Percentiles rank a stretch among this genome's conserved stretches.
These are phyloP conservation scores for Aureobasidium sp. DNA, from an alignment of 2,329 filamentous ascomycete genomes.

Conservation along the genomic window DNA sequence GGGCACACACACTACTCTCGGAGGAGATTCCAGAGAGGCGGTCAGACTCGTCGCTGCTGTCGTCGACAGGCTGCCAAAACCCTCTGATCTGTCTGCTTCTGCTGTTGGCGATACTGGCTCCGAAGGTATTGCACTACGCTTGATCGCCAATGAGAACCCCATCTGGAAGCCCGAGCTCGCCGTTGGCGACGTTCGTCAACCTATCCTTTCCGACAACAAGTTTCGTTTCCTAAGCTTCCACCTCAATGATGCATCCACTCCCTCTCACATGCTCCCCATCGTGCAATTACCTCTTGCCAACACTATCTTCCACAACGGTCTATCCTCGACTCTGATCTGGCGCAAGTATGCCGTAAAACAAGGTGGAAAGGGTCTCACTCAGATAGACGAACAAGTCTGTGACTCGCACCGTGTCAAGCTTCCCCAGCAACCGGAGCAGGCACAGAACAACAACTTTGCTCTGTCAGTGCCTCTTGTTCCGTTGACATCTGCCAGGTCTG, in stretches of 20 bases:
- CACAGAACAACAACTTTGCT: slow-evolving; percentile 14
- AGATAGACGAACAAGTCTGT: slow-evolving; percentile 1
- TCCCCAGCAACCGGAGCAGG: not conserved
- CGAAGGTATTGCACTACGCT: not conserved
- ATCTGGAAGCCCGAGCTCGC: not conserved
- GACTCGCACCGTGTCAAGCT: slow-evolving; percentile 8
- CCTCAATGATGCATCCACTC: not conserved
- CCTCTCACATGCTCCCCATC: not conserved
- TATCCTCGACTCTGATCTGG: slow-evolving; percentile 46
- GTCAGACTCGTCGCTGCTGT: slow-evolving; percentile 15
- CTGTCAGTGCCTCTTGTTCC: slow-evolving; percentile 49
- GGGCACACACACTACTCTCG: not conserved
- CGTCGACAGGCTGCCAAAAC: slow-evolving; percentile 16
- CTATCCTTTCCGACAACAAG: not conserved
- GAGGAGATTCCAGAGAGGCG: not conserved
- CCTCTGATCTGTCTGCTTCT: not conserved
- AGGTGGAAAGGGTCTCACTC: not conserved
- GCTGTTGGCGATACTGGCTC: not conserved
- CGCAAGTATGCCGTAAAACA: not conserved
- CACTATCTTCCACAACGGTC: slow-evolving; percentile 67
- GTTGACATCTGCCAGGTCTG: slow-evolving; percentile 53
- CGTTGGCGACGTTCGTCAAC: not conserved
- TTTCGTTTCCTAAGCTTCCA: slow-evolving; percentile 2
- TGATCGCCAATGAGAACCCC: not conserved
- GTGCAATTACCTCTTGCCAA: slow-evolving; percentile 60